Conservation (phyloP, 768 basidiomycete genomes). For the Leccinum rimulosum region DNA sequence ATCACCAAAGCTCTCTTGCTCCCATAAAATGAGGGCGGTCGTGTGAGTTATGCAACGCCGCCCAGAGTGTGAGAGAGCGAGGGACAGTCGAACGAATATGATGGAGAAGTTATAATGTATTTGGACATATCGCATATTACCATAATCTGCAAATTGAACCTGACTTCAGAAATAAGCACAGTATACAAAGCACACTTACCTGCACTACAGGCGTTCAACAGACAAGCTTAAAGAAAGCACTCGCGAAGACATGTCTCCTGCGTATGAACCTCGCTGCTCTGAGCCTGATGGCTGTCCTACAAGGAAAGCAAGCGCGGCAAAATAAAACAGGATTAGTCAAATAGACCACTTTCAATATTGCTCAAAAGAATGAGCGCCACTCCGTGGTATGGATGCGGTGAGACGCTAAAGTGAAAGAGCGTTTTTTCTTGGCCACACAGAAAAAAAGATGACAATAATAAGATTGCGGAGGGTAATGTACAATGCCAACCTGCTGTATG, state of each 20-base stretch:
- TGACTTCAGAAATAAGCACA: neutral
- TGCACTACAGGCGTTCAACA: neutral
- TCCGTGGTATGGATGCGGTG: constrained; percentile 54
- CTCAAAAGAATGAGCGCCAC: constrained; percentile 85
- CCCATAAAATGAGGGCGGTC: constrained; percentile 95
- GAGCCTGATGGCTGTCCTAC: constrained; percentile 25
- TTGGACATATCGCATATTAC: neutral
- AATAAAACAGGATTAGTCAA: constrained; percentile 35
- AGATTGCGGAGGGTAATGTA: constrained; percentile 36
- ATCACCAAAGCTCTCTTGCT: constrained; percentile 58
- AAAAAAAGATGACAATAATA: constrained; percentile 12
- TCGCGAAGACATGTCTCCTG: constrained; percentile 38
- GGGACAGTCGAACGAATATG: neutral
- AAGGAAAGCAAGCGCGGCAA: constrained; percentile 38
- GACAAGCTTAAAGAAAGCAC: neutral
- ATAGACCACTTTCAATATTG: constrained; percentile 47
- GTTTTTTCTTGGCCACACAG: constrained; percentile 12
- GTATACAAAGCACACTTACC: constrained; percentile 15
- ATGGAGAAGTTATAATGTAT: neutral
- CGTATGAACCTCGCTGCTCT: constrained; percentile 50
- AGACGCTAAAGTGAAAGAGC: constrained; percentile 89
- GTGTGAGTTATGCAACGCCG: constrained; percentile 66
- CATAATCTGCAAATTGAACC: neutral
- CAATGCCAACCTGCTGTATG: constrained; percentile 28
- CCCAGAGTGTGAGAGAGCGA: constrained; percentile 97